Percentiles rank a stretch among this genome's conserved stretches.
Evolutionary conservation across 352 stramenopile species (phyloP).

Genomic region (Globisporangium irregulare): DNA sequence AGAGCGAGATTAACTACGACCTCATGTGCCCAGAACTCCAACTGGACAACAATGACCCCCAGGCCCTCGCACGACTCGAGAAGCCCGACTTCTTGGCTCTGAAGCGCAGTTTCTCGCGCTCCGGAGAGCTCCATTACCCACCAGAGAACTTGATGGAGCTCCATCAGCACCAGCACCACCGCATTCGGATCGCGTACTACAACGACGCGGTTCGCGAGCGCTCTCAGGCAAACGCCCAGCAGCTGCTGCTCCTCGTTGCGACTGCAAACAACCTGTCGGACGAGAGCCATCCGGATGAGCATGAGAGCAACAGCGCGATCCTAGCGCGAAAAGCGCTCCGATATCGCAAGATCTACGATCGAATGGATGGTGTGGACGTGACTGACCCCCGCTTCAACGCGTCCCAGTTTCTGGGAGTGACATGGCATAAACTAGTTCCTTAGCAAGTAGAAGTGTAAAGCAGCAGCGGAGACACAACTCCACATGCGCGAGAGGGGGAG

Average conservation of each 20-base stretch:
- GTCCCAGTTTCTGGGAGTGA: constrained; percentile 12
- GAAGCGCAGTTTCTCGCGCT: neutral
- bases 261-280: neutral
- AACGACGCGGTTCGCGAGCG: constrained; percentile 16
- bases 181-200: constrained; percentile 18
- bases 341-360: constrained; percentile 42
- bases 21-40: neutral
- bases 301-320: constrained; percentile 20
- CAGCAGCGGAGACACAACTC: no score
- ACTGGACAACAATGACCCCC: neutral
- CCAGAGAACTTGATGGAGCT: neutral
- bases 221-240: constrained; percentile 11
- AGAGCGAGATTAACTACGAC: neutral
- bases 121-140: neutral
- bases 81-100: neutral
- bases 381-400: constrained; percentile 12
- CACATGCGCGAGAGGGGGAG: neutral
- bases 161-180: neutral
- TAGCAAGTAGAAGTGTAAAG: neutral
- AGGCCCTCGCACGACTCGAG: neutral
- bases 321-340: constrained; percentile 55
- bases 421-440: constrained; percentile 12
- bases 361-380: constrained; percentile 14
- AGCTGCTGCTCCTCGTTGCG: neutral
- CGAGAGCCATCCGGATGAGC: neutral